These are phyloP conservation scores for Saccharomycopsis vini DNA, from an alignment of 805 yeast genomes.

Conservation along the genomic window DNA sequence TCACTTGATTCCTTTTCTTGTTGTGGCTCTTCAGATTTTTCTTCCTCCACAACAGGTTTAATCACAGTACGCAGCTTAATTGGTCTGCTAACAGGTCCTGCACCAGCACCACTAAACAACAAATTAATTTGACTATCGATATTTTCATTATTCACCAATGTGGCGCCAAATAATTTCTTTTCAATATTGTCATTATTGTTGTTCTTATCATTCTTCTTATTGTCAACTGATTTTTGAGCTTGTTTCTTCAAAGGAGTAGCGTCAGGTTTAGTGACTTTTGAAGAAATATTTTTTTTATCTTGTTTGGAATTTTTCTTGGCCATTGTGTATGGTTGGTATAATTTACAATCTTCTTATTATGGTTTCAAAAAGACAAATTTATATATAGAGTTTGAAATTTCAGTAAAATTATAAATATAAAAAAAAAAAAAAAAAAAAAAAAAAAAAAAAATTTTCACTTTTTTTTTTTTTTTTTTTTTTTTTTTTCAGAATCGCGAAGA, in stretches of 20 bases:
- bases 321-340: too few relatives aligned
- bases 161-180: background rate
- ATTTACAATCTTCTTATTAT: too few relatives aligned
- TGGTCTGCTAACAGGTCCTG: conserved; percentile 28
- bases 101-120: conserved; percentile 16
- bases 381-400: too few relatives aligned
- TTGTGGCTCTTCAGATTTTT: conserved; percentile 5
- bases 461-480: too few relatives aligned
- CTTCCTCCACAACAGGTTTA: conserved; percentile 11
- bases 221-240: too few relatives aligned
- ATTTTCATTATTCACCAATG: background rate
- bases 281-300: background rate
- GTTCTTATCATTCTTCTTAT: background rate
- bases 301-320: background rate
- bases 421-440: too few relatives aligned
- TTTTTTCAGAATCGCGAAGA: too few relatives aligned
- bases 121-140: background rate
- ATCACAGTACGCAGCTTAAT: conserved; percentile 28
- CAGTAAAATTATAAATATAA: too few relatives aligned
- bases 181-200: background rate
- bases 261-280: background rate
- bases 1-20: too few relatives aligned
- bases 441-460: too few relatives aligned
- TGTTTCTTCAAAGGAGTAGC: too few relatives aligned
- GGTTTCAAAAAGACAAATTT: too few relatives aligned